Base-by-base conservation (phyloP, 2,329 filamentous ascomycete genomes). In the Pseudohalonectria lignicola region DNA sequence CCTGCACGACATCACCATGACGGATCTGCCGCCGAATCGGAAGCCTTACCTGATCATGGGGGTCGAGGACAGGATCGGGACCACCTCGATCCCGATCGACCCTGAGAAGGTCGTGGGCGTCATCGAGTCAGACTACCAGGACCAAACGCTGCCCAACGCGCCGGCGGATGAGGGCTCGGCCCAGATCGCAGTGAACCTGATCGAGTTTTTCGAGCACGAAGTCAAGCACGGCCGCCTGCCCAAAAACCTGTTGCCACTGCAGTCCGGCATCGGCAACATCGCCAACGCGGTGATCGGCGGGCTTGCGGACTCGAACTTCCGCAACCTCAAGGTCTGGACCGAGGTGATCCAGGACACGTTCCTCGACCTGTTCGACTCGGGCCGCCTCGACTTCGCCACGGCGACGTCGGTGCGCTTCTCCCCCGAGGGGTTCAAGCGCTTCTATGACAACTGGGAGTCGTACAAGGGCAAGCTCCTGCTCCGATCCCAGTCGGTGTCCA, bases 301-400 rank as follows among this genome's bases (percentile, higher is more conserved):
- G 12, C 75, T 94, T 40, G 75, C 79, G 46, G 75, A 82, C 43
- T 84, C 83, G 47, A 81, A 88, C 58, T 94, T 94, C 70, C 74
- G 76, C 55, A 84, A 93, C 64, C 73, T 94, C 41, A 87, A 83
- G 56, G 87, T 94, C 29, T 94, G 86, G 87, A 94, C 87, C 18
- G 86, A 94, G 62, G 86, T 94, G 34, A 77, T 94, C 41, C 86
- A 94, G 64, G 86, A 94, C 57, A 87, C 83, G 17, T 94, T 94
- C 76, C 74, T 94, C 18, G 87, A 94, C 57, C 81, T 94, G 39
- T 93, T 94, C 61, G 87, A 94, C 67, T 82, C 76, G 42, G 86
- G 86, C 19, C 80, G 85, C 54, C 73, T 94, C 16, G 85, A 93
- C 63, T 94, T 92, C 52, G 87, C 86, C 32, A 94, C 86, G 0